Conservation (phyloP, 1,139 yeast species). For the Pichiaceae sp. region DNA sequence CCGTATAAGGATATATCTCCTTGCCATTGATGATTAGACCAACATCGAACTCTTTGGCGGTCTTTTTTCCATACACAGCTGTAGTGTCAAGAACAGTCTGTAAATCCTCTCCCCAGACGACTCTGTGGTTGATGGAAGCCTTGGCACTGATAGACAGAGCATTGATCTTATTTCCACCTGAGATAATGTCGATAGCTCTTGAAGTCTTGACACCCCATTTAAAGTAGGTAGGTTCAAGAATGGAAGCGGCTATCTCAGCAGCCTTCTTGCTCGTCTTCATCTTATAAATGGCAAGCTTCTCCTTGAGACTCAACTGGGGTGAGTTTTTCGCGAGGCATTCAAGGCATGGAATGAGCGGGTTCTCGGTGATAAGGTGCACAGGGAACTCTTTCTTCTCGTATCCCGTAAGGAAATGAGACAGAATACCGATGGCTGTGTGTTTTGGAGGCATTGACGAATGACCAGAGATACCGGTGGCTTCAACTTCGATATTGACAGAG, state of each 20-base stretch:
- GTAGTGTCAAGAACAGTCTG: constrained; percentile 19
- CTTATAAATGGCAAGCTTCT: constrained; percentile 34
- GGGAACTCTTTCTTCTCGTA: constrained; percentile 44
- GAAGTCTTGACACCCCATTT: constrained; percentile 40
- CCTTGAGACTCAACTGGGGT: constrained; percentile 15
- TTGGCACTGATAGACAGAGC: constrained; percentile 67
- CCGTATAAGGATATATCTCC: constrained; percentile 26
- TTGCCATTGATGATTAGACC: constrained; percentile 24
- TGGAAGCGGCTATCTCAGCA: constrained; percentile 32
- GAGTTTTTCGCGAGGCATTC: constrained; percentile 27
- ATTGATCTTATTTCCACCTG: constrained; percentile 62
- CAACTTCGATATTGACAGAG: constrained; percentile 38
- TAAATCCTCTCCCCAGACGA: constrained; percentile 35
- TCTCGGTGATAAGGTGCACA: constrained; percentile 34
- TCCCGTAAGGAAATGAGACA: constrained; percentile 40
- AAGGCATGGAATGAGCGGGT: constrained; percentile 46
- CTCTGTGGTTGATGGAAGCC: constrained; percentile 33
- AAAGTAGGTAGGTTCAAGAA: constrained; percentile 20
- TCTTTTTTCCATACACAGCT: constrained; percentile 19
- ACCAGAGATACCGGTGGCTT: constrained; percentile 58
- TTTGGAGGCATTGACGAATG: constrained; percentile 66
- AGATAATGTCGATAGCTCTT: constrained; percentile 59
- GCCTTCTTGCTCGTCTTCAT: constrained; percentile 29
- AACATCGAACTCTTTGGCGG: constrained; percentile 35
- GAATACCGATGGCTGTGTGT: constrained; percentile 68